Evolutionary conservation across 495 filamentous ascomycete species (phyloP).

Genomic region (Arthonia radiata): DNA sequence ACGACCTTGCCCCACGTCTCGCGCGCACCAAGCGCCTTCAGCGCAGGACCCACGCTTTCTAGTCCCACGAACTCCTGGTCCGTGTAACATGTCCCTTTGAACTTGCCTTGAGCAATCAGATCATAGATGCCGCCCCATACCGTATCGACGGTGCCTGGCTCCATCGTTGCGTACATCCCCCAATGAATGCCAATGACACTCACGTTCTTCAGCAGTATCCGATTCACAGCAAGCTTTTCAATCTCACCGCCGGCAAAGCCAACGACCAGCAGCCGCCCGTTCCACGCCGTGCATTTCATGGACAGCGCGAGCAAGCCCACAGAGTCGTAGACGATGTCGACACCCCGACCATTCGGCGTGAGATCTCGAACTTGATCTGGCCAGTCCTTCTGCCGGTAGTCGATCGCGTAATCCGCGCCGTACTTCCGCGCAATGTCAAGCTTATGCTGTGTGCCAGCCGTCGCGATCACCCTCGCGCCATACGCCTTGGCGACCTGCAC

Average conservation of each 20-base stretch:
- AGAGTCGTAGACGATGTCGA: constrained; percentile 79
- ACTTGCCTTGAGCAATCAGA: constrained; percentile 53
- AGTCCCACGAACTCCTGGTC: constrained; percentile 64
- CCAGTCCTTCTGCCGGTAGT: constrained; percentile 52
- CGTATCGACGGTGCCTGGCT: constrained; percentile 38
- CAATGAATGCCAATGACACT: constrained; percentile 75
- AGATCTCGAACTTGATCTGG: constrained; percentile 53
- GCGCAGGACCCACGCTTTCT: constrained; percentile 50
- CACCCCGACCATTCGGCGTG: constrained; percentile 43
- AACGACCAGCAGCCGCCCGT: constrained; percentile 63
- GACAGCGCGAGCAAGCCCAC: constrained; percentile 66
- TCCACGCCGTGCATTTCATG: constrained; percentile 79
- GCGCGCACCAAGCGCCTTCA: constrained; percentile 50
- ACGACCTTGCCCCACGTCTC: constrained; percentile 96
- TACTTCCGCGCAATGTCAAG: constrained; percentile 50
- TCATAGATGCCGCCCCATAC: constrained; percentile 70
- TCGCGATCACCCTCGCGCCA: constrained; percentile 76
- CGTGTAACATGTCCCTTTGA: constrained; percentile 55
- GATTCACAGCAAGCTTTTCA: constrained; percentile 79
- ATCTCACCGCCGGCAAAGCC: constrained; percentile 77
- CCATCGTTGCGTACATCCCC: constrained; percentile 56
- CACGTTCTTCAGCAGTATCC: constrained; percentile 85
- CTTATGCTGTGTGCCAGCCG: constrained; percentile 55
- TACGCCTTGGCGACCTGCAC: constrained; percentile 84
- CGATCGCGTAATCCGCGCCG: constrained; percentile 62